These are phyloP conservation scores for Phytophthora ohioensis DNA, from an alignment of 352 stramenopile genomes.

Conservation along the genomic window DNA sequence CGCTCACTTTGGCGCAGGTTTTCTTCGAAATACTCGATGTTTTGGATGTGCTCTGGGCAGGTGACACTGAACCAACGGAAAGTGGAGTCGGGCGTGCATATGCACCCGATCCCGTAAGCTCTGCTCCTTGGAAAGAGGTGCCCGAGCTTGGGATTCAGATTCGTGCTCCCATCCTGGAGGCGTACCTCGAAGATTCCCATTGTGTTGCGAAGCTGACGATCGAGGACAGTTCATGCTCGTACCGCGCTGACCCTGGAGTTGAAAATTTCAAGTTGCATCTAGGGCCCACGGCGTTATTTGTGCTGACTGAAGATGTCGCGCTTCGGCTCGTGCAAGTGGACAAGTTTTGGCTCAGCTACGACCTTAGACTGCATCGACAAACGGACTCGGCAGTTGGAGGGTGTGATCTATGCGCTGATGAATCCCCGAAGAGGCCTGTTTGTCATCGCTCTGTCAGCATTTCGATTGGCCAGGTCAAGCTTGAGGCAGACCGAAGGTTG, in stretches of 20 bases:
- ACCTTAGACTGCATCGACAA: slow-evolving; percentile 66
- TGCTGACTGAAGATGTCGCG: slow-evolving; percentile 88
- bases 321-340: slow-evolving; percentile 87
- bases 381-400: slow-evolving; percentile 43
- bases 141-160: slow-evolving; percentile 77
- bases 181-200: slow-evolving; percentile 88
- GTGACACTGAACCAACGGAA: slow-evolving; percentile 23
- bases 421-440: slow-evolving; percentile 58
- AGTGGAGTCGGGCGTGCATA: slow-evolving; percentile 25
- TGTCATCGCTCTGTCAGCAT: slow-evolving; percentile 74
- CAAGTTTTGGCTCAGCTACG: slow-evolving; percentile 82
- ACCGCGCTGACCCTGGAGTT: slow-evolving; percentile 62
- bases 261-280: slow-evolving; percentile 80
- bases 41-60: slow-evolving; percentile 72
- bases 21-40: slow-evolving; percentile 83
- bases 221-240: slow-evolving; percentile 79
- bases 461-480: slow-evolving; percentile 84
- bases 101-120: slow-evolving; percentile 14
- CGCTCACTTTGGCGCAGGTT: slow-evolving; percentile 71
- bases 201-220: slow-evolving; percentile 89
- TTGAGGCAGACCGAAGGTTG: slow-evolving; percentile 85
- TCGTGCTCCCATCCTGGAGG: slow-evolving; percentile 82
- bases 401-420: slow-evolving; percentile 74
- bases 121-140: slow-evolving; percentile 64
- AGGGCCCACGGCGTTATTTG: slow-evolving; percentile 82